Evolutionary conservation across 2,329 filamentous ascomycete species (phyloP).

Genomic region (Hypoxylon sp.): DNA sequence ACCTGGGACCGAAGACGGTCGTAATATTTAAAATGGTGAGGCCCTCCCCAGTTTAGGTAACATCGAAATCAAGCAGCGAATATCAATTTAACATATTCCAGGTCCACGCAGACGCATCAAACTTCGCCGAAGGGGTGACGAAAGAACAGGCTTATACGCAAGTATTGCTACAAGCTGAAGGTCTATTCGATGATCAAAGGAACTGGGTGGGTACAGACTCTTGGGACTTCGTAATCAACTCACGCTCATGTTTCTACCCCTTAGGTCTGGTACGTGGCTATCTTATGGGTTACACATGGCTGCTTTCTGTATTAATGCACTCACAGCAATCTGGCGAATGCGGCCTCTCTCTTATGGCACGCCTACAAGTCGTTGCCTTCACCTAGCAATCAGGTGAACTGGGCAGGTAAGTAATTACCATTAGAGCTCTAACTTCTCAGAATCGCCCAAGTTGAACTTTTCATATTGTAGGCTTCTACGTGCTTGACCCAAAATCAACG

Average conservation of each 20-base stretch:
- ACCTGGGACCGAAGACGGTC: not conserved
- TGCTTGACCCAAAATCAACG: constrained; percentile 64
- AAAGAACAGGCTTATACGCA: constrained; percentile 81
- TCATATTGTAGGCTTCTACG: constrained; percentile 73
- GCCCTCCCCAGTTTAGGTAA: not conserved
- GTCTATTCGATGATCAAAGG: constrained; percentile 76
- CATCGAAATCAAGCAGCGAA: not conserved
- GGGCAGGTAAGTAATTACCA: constrained; percentile 68
- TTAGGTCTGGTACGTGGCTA: constrained; percentile 56
- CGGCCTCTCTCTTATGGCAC: constrained; percentile 82
- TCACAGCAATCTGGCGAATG: constrained; percentile 78
- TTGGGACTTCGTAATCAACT: constrained; percentile 26
- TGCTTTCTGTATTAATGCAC: not conserved
- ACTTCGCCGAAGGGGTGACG: constrained; percentile 72
- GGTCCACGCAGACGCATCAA: constrained; percentile 80
- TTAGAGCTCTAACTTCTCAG: constrained; percentile 3
- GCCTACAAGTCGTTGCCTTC: constrained; percentile 77
- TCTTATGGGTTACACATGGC: not conserved
- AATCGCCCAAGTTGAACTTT: constrained; percentile 6
- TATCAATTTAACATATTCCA: constrained; percentile 20
- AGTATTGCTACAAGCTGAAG: constrained; percentile 75
- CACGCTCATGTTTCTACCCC: constrained; percentile 27
- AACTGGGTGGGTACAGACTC: constrained; percentile 74
- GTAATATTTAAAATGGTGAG: constrained; percentile 26
- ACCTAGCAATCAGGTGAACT: constrained; percentile 78